Evolutionary conservation across 371 early-diverging fungal species (phyloP), one percentile per base, ranked within the genome.

Genomic region (Mortierella polycephala): DNA sequence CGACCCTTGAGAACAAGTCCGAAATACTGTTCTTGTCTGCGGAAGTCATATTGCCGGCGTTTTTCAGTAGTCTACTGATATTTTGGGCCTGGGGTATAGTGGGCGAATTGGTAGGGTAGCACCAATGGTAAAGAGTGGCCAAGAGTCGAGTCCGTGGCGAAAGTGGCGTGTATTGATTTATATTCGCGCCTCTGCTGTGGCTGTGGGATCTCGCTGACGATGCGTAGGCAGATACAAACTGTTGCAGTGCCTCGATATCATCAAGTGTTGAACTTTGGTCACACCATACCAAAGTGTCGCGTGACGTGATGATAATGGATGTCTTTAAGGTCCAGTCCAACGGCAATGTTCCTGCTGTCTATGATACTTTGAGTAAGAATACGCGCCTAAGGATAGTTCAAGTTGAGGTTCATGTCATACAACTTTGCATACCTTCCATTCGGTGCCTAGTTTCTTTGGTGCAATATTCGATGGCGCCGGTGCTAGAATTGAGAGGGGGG

Each of bases 321-420:
- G 55, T 54, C 44, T 69, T 79, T n/a, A 79, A 10, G 5, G 80
- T 63, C 80, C 80, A 79, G 23, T 79, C 80, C 54, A 79, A 0
- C 12, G 80, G 80, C 7, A 57, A 7, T 0, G 21, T 30, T 1
- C n/a, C 1, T 16, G 69, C 54, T 7, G 60, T 66, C 80, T 75
- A 47, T 12, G 37, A n/a, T 13, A 50, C 40, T n/a, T 30, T 30
- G 30, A 47, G 6, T 41, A 10, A 13, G 45, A 46, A 7, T 12
- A 41, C 37, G 18, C 16, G 14, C 21, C 10, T 13, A 18, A 4
- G 13, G 44, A 30, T 30, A 30, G 4, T 30, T 30, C 30, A 30
- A 30, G 30, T 30, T 30, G 30, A 30, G 30, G 4, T 30, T 30
- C 30, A 4, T 4, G 30, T 4, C 30, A 30, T 30, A 30, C 30